phyloP scores from a whole-genome alignment of 2,329 filamentous ascomycete species.

The Clonostachys solani region DNA sequence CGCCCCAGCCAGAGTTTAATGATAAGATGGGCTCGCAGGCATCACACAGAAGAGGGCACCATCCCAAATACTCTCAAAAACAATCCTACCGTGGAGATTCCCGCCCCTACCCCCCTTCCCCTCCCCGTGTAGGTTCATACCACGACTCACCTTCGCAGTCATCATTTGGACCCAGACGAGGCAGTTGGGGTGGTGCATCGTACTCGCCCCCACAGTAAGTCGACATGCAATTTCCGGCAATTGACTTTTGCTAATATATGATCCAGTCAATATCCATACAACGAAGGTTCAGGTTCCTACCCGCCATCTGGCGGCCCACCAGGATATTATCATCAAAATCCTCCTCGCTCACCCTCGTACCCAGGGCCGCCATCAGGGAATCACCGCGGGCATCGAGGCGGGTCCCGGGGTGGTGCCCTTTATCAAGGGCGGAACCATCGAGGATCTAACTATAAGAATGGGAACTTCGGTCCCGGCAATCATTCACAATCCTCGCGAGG shows the following conservation, averaged over 20 bases:
- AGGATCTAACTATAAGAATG: no score
- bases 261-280: slow-evolving; percentile 4
- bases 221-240: no score
- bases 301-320: slow-evolving; percentile 47
- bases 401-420: slow-evolving; percentile 58
- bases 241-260: slow-evolving; percentile 2
- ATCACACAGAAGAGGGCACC: slow-evolving; percentile 35
- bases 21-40: slow-evolving; percentile 43
- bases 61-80: slow-evolving; percentile 28
- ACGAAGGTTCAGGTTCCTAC: slow-evolving; percentile 19
- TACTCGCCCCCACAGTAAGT: slow-evolving; percentile 35
- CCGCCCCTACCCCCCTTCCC: slow-evolving; percentile 32
- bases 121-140: slow-evolving; percentile 35
- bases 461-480: no score
- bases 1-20: slow-evolving; percentile 45
- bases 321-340: slow-evolving; percentile 47
- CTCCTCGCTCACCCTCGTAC: slow-evolving; percentile 35
- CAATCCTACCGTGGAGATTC: slow-evolving; percentile 29
- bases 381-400: slow-evolving; percentile 44
- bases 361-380: slow-evolving; percentile 32
- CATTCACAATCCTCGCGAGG: no score
- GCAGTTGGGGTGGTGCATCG: slow-evolving; percentile 29
- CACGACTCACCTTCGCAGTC: slow-evolving; percentile 40
- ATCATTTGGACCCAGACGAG: slow-evolving; percentile 31
- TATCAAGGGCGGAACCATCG: slow-evolving; percentile 34